Base-by-base conservation (phyloP, 805 yeast species). In the Yueomyces sp. region DNA sequence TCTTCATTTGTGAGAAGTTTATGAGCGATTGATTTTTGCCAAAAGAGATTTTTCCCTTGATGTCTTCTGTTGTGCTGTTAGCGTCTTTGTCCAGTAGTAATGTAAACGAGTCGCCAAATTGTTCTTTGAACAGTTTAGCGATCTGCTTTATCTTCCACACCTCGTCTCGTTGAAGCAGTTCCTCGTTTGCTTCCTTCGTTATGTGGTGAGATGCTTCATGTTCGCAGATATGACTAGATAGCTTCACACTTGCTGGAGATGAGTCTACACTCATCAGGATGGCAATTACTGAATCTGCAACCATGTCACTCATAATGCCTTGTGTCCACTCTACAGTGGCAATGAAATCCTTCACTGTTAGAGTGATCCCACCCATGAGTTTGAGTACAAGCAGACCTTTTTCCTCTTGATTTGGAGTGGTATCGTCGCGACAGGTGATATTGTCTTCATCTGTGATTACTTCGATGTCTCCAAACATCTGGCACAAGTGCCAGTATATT, bases 281-380 rank as follows among this genome's bases (percentile, higher is more conserved):
- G 0, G 96, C 96, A 46, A 92, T 75, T 1, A 87, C 83, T 12
- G 95, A 81, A 56, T 92, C 99, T 0, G 98, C 98, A 49, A 92
- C 76, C 0, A 96, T 81, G 55, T 92, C 98, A 47, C 84, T 88
- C 66, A 87, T 76, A 45, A 85, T 68, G 46, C 87, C 88, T 52
- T 94, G 90, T 19, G 78, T 75, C 98, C 98, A 92, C 60, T 85
- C 94, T 11, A 90, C 79, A 0, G 81, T 72, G 4, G 84, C 79
- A 7, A 72, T 51, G 42, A 70, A 66, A 28, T 69, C 67, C 37
- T 64, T 64, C 11, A 76, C 61, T 40, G 69, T 75, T 52, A 73
- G 70, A 47, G 59, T 72, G 36, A 83, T 72, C 36, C 73, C 74
- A 46, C 76, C 77, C 87, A 83, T 80, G n/a, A 83, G 69, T 45